phyloP scores from a whole-genome alignment of 108 stramenopile genomes.

The Nitzschia sp. region DNA sequence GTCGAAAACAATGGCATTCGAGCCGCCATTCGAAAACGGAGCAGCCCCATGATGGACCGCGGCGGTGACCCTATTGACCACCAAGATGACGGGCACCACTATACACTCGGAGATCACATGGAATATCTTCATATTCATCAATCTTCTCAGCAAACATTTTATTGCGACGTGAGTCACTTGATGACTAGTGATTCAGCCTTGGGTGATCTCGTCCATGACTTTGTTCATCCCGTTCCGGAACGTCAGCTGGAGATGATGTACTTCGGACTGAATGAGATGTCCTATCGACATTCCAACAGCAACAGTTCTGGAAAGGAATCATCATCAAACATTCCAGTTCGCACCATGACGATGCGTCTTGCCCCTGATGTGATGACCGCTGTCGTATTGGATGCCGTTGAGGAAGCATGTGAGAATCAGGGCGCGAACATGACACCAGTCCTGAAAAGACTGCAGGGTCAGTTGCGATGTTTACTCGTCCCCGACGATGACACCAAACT shows the following conservation, averaged over 20 bases:
- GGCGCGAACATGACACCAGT: background rate
- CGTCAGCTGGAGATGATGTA: background rate
- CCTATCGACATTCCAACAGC: background rate
- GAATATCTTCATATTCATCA: slow-evolving; percentile 12
- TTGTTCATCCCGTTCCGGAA: background rate
- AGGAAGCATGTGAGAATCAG: slow-evolving; percentile 1
- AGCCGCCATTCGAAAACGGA: background rate
- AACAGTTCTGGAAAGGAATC: background rate
- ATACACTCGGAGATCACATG: slow-evolving; percentile 22
- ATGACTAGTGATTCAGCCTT: background rate
- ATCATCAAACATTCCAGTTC: background rate
- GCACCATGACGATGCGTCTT: slow-evolving; percentile 17
- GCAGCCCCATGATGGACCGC: background rate
- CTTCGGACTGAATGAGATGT: slow-evolving; percentile 1
- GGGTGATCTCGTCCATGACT: slow-evolving; percentile 7
- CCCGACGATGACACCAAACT: background rate
- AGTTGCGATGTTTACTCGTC: slow-evolving; percentile 7
- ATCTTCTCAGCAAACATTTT: background rate
- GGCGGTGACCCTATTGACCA: background rate
- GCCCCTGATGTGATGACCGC: slow-evolving; percentile 2
- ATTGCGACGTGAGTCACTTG: background rate
- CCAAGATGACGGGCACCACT: background rate
- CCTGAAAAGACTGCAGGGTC: slow-evolving; percentile 5
- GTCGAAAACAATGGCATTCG: slow-evolving; percentile 9
- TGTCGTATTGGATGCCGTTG: slow-evolving; percentile 12